These are phyloP conservation scores for Pontederia crassipes DNA, from an alignment of 176 grass and related monocot genomes.

Conservation along the genomic window DNA sequence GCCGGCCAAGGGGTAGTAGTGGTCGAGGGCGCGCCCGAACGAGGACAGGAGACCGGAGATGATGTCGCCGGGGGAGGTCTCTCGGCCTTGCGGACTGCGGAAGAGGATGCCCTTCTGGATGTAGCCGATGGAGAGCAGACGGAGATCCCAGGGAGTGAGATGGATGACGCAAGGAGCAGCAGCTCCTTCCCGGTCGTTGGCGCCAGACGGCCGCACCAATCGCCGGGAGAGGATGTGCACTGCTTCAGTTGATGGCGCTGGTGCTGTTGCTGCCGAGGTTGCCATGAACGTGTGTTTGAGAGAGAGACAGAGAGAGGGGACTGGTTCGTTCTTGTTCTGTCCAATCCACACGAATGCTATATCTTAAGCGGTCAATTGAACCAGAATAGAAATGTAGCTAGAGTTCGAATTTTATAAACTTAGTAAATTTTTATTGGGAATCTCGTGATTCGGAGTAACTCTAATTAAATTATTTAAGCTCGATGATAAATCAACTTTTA, in stretches of 20 bases:
- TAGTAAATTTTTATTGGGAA: no score
- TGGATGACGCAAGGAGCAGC: not conserved
- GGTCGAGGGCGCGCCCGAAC: conserved; percentile 9
- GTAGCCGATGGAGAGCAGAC: not conserved
- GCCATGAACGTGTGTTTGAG: no score
- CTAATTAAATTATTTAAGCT: no score
- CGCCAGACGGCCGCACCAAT: not conserved
- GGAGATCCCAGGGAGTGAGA: conserved; percentile 13
- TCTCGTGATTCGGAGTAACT: no score
- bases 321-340: no score
- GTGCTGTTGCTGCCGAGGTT: not conserved
- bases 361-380: no score
- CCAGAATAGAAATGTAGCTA: no score
- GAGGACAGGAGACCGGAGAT: not conserved
- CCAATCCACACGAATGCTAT: no score
- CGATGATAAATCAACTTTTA: no score
- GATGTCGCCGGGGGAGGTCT: not conserved
- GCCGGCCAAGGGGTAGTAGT: conserved; percentile 30
- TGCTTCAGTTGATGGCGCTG: not conserved
- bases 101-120: not conserved
- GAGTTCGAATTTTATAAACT: no score
- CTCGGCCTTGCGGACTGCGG: not conserved
- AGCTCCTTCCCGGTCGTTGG: not conserved
- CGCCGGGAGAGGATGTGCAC: not conserved
- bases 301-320: no score